Evolutionary conservation across 2,329 filamentous ascomycete species (phyloP), one percentile per base, ranked within the genome.

Genomic region (Magnaporthiopsis poae): DNA sequence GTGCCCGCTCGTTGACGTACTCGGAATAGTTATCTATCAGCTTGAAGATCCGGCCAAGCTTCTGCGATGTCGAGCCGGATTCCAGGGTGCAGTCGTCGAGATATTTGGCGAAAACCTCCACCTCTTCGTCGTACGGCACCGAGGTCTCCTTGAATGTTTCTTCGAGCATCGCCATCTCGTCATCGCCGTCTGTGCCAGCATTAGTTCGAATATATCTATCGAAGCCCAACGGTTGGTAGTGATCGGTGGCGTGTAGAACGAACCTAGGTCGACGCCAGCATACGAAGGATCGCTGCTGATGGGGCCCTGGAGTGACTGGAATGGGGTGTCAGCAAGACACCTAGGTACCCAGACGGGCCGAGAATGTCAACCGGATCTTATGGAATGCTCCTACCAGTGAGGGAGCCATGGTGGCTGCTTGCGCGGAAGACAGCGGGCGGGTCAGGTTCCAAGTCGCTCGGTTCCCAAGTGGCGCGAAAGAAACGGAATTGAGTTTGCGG

Each of bases 31-130:
- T 81, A 68, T 86, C 82, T 67, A 89, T 82, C 4, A 96, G 81
- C 64, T 86, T 83, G 71, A 91, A 83, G n/a, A 91, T 84, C 68
- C 88, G 84, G 62, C 85, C 83, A 73, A 86, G 85, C 74, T 84
- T 82, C 67, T 89, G 86, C 36, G 82, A 75, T 69, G 77, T 69
- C 68, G 80, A 74, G 70, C 81, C 77, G 70, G 80, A 72, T 72
- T 80, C 71, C 75, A 82, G 71, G 72, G 88, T 77, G 70, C 92
- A 94, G 66, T 87, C 84, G 77, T 97, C 93, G 29, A 97, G 83
- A 65, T 86, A 86, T 74, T 90, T 89, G 56, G 93, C 92, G 74
- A 97, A 97, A 61, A 87, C 84, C 78, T 96, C 92, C 68, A 96
- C 91, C 77, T 96, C 92, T 69, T 88, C 86, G 64, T 90, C 90